These are phyloP conservation scores for Fusarium austroafricanum DNA, from an alignment of 2,329 filamentous ascomycete genomes.

Conservation along the genomic window DNA sequence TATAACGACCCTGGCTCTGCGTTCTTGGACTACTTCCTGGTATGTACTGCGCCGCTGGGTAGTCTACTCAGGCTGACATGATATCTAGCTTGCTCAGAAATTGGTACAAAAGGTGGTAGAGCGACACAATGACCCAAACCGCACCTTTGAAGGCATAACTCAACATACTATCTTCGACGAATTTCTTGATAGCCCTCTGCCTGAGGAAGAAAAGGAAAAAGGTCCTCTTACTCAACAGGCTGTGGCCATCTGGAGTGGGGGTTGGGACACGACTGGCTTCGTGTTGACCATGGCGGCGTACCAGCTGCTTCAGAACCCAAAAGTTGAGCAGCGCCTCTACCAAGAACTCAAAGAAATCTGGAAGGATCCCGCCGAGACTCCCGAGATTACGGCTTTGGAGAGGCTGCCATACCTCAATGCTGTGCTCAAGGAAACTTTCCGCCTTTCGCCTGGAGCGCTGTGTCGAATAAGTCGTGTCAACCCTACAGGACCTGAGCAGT, in stretches of 20 bases:
- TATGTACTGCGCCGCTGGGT: neutral
- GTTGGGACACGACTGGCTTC: constrained; percentile 9
- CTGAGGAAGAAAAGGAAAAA: neutral
- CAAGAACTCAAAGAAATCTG: neutral
- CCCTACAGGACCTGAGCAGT: neutral
- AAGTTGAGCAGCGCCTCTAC: neutral
- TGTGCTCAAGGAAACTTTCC: constrained; percentile 1
- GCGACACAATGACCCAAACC: neutral
- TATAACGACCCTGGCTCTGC: constrained; percentile 2
- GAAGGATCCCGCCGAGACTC: neutral
- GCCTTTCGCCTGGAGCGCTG: neutral
- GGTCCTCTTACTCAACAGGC: constrained; percentile 7
- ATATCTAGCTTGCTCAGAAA: neutral
- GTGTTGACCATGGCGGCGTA: neutral
- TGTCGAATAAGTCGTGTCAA: constrained; percentile 1
- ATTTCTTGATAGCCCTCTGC: neutral
- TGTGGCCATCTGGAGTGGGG: constrained; percentile 10
- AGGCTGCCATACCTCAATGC: neutral
- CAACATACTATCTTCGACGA: neutral
- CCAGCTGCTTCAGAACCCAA: neutral
- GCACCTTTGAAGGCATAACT: neutral
- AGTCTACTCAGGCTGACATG: neutral
- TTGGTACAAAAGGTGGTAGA: constrained; percentile 1
- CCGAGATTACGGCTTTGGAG: neutral
- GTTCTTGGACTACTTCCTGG: constrained; percentile 1